These are phyloP conservation scores for Penicillium arizonense DNA, from an alignment of 495 filamentous ascomycete genomes.

Conservation along the genomic window DNA sequence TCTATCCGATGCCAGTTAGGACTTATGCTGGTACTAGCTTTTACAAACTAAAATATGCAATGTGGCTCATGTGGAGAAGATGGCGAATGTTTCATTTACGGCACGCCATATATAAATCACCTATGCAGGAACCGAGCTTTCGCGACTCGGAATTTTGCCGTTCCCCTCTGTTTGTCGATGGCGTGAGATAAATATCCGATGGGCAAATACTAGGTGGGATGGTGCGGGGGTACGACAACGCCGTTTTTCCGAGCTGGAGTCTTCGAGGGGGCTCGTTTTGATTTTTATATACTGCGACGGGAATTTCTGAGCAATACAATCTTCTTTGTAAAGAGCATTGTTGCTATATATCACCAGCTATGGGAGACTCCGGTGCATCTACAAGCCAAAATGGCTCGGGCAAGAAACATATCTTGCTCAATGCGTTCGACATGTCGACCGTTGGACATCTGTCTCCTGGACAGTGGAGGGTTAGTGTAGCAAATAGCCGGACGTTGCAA, in stretches of 20 bases:
- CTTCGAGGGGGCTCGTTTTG: neutral
- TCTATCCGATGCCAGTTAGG: neutral
- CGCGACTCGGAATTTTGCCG: slow-evolving; percentile 4
- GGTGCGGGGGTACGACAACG: neutral
- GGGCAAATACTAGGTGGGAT: slow-evolving; percentile 3
- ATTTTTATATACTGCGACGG: too few species aligned
- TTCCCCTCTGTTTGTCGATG: slow-evolving; percentile 5
- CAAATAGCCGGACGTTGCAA: neutral
- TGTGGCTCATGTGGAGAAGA: slow-evolving; percentile 12
- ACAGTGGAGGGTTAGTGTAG: slow-evolving; percentile 53
- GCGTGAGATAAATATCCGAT: slow-evolving; percentile 15
- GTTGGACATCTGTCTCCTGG: slow-evolving; percentile 64
- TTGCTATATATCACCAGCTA: neutral
- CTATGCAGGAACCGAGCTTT: neutral
- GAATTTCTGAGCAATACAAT: neutral
- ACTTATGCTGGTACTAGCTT: neutral
- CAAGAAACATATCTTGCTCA: slow-evolving; percentile 62
- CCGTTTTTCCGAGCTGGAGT: neutral
- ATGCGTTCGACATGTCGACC: slow-evolving; percentile 63
- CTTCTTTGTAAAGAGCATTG: neutral
- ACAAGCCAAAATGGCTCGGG: slow-evolving; percentile 9
- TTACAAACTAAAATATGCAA: neutral
- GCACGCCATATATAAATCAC: neutral
- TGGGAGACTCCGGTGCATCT: slow-evolving; percentile 15
- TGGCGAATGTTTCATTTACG: slow-evolving; percentile 19